Evolutionary conservation across 1,139 yeast species (phyloP), one percentile per base, ranked within the genome.

Genomic region (Debaryomyces fabryi): DNA sequence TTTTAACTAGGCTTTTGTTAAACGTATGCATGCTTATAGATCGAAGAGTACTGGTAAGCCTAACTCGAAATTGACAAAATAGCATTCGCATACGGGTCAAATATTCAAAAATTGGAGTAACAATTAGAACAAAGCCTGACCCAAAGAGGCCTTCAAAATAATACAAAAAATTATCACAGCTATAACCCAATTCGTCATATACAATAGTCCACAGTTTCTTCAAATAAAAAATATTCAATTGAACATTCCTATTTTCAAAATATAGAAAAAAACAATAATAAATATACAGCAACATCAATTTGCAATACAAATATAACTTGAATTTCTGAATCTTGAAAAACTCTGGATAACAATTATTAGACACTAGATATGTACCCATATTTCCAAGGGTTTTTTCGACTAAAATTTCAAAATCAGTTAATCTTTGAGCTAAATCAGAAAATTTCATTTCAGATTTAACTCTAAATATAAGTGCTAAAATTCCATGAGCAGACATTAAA

Each of bases 201-300:
- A 47, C 27, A 10, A 33, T 44, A 16, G 25, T 13, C 13, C n/a
- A 33, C 21, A 55, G 34, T 46, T 60, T 61, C 29, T 57, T 54
- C 13, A 53, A 42, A 46, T 59, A 63, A 34, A 58, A 60, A 33
- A 50, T 58, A n/a, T 56, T 59, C 12, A 58, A 51, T 4, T 59
- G 58, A 20, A 33, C n/a, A 9, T 49, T 40, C 2, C 52, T 55
- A 25, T 51, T 44, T 39, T 59, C 60, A 39, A 52, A 58, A 45
- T 57, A 53, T 27, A 60, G 45, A 44, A 53, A 54, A 27, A 60
- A 52, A 39, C 57, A 60, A 40, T 53, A 56, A 29, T 56, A 57
- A 18, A 59, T 48, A 27, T 56, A 53, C n/a, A 51, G 51, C 16
- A 58, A 46, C 7, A 53, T 39, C n/a, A 50, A 29, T 42, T 56